Base-by-base conservation (phyloP, 306 rosid species). In the Cicer judaicum region DNA sequence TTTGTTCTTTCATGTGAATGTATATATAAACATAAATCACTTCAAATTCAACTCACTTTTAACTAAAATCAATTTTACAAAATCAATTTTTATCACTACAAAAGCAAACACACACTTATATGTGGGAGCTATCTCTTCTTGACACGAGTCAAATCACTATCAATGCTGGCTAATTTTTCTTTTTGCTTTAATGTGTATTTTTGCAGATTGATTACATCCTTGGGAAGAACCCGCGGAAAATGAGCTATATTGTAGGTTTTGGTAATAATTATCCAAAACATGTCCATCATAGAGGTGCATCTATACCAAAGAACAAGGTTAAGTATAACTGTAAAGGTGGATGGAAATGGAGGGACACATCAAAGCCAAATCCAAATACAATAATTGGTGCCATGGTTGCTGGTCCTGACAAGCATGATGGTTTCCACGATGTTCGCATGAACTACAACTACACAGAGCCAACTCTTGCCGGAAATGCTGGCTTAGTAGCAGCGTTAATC, bases 371-470 rank as follows among this genome's bases (percentile, higher is more conserved):
- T 84, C 98, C 98, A 66, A 93, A 93, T 78, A 85, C 80, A 21
- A 5, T 93, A 79, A 83, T 85, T 18, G 98, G 98, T 70, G 98
- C 98, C 62, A 91, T 93, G 98, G 98, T 89, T 79, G 98, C 96
- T 50, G 98, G 98, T 40, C 98, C 98, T n/a, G 97, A 93, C 84
- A 89, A 67, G 71, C 96, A 83, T 4, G 98, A 93, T 4, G 97
- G 98, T 47, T 93, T 93, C 88, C 97, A 52, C 10, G 98, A 93
- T 65, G 92, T 88, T 79, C 98, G 98, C 1, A 56, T 74, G 16
- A 93, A 93, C 80, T 93, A 91, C 83, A 93, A 93, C 79, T 93
- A 93, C 88, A 93, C 98, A 1, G 97, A 93, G 79, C 98, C 98
- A 54, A 93, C 98, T 7, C 84, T 93, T 41, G 98, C 97, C 1